Base-by-base conservation (phyloP, 306 rosid genomes). In the Trichosanthes cucumerina region DNA sequence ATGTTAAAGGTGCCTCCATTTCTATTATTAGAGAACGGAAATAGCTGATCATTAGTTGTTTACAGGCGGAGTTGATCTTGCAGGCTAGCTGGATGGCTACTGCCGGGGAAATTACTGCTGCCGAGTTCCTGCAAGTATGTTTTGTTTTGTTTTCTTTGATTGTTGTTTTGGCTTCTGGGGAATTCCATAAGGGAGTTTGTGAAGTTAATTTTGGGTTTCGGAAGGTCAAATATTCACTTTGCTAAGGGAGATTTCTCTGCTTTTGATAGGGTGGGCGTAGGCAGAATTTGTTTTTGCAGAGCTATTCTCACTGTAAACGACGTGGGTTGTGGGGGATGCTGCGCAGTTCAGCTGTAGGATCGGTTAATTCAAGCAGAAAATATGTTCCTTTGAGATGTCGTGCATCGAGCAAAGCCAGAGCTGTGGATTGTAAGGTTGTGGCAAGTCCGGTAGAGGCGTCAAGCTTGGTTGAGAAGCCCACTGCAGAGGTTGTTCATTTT, bases 61-160 rank as follows among this genome's bases (percentile, higher is more conserved):
- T 74, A 9, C 46, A 50, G 14, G 39, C 63, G 62, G 56, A 28
- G 39, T 14, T 73, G 28, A 4, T 38, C 31, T 68, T 68, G 2
- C 18, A 16, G 47, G 63, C 13, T 33, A 5, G 44, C 44, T 74
- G 59, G 50, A 13, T 84, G 90, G 91, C 96, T 16, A 83, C 86
- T 79, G 80, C 77, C 21, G 68, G 84, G 65, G 90, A 90, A 66
- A 74, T 86, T 28, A 86, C 88, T 38, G 90, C 88, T 3, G 83
- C 93, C 5, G 92, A 87, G 69, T 84, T 88, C 78, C 64, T 90
- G 76, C 84, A 81, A 79, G 97, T 92, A 83, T 65, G 79, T 74
- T 74, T 47, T 74, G 79, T 74, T 74, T 47, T 74, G 59, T 18
- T 28, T 73, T 73, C 7, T 52, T 74, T 73, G 60, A 16, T 46